Conservation (phyloP, 169 alveolate genomes). For the Plasmodium yoelii region DNA sequence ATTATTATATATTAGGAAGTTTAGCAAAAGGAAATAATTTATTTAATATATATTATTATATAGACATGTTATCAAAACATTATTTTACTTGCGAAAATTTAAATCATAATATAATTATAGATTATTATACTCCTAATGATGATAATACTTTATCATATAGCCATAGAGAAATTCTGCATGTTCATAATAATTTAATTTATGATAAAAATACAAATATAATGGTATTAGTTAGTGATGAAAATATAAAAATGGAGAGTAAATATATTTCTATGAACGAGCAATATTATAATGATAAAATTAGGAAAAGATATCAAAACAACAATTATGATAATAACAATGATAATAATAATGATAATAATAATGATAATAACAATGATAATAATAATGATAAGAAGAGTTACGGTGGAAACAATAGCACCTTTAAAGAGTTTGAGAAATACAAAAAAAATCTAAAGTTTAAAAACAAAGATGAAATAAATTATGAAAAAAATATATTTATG, state of each 20-base stretch:
- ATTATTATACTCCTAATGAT: conserved; percentile 12
- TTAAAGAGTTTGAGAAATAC: conserved; percentile 35
- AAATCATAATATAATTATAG: conserved; percentile 50
- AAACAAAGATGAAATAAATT: conserved; percentile 32
- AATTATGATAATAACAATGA: not conserved
- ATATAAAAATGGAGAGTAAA: conserved; percentile 22
- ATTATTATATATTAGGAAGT: conserved; percentile 65
- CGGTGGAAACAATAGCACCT: not conserved
- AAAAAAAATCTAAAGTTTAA: conserved; percentile 17
- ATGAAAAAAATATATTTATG: conserved; percentile 37
- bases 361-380: too few relatives aligned
- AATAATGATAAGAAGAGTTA: too few relatives aligned
- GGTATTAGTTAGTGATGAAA: conserved; percentile 40
- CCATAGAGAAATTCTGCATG: conserved; percentile 33
- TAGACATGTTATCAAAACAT: conserved; percentile 41
- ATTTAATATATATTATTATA: conserved; percentile 38
- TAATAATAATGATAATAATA: too few relatives aligned
- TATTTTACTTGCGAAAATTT: conserved; percentile 29
- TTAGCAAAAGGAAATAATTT: conserved; percentile 43
- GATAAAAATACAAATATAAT: conserved; percentile 39
- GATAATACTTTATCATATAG: not conserved
- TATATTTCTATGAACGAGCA: conserved; percentile 72
- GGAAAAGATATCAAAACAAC: conserved; percentile 8
- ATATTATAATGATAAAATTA: conserved; percentile 65
- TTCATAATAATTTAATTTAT: conserved; percentile 28